phyloP scores from a whole-genome alignment of 2,329 filamentous ascomycete genomes.

The Byssochlamys sp. region DNA sequence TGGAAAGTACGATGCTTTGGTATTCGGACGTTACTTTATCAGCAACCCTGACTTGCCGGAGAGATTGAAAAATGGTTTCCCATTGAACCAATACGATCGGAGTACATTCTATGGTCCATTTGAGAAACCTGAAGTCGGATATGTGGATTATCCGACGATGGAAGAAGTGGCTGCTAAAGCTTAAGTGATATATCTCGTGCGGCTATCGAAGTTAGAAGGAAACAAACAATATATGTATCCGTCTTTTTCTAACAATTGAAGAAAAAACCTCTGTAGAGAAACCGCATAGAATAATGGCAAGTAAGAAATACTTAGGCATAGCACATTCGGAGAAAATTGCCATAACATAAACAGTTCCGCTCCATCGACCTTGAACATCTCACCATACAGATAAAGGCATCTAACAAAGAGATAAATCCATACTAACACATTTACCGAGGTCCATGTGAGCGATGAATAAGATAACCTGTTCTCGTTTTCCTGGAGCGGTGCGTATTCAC shows the following conservation, averaged over 20 bases:
- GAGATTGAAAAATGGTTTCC: constrained; percentile 32
- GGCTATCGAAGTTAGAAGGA: no score
- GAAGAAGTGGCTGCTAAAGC: not conserved
- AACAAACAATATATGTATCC: no score
- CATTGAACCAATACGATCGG: constrained; percentile 36
- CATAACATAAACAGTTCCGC: not conserved
- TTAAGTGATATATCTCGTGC: no score
- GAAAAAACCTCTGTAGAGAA: no score
- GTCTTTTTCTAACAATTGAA: no score
- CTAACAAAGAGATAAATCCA: not conserved
- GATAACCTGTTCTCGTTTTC: not conserved
- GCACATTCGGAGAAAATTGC: no score
- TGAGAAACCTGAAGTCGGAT: constrained; percentile 9
- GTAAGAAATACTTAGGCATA: no score
- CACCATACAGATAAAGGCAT: not conserved
- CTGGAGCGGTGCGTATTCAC: not conserved
- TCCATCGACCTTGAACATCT: not conserved
- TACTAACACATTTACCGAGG: not conserved
- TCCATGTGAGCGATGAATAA: not conserved
- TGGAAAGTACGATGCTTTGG: constrained; percentile 38
- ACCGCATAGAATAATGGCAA: no score
- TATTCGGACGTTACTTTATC: constrained; percentile 41
- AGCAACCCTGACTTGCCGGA: constrained; percentile 43
- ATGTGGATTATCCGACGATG: not conserved
- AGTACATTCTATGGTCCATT: constrained; percentile 37